phyloP scores from a whole-genome alignment of 2,329 filamentous ascomycete genomes.

The Venturiaceae sp. region DNA sequence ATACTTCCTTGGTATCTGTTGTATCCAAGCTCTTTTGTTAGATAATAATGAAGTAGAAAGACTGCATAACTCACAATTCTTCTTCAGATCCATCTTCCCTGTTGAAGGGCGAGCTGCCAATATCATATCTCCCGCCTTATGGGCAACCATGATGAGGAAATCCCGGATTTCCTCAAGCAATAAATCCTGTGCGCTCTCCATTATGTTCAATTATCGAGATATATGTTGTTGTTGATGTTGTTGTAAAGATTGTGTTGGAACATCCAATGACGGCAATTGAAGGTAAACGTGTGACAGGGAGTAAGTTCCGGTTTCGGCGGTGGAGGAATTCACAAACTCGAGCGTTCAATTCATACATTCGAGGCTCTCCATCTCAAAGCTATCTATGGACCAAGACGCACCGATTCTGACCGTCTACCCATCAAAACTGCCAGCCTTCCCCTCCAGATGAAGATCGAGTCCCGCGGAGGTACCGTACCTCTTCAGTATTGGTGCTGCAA shows the following conservation, averaged over 20 bases:
- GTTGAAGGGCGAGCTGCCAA: slow-evolving; percentile 33
- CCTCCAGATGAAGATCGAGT: too few relatives aligned
- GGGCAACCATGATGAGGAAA: slow-evolving; percentile 35
- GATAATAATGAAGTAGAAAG: background rate
- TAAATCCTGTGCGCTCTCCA: background rate
- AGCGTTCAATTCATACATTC: too few relatives aligned
- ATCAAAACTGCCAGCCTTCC: too few relatives aligned
- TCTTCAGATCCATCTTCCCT: slow-evolving; percentile 32
- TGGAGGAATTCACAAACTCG: too few relatives aligned
- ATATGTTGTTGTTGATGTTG: background rate
- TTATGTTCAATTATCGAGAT: background rate
- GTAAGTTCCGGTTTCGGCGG: too few relatives aligned
- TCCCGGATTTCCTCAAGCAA: slow-evolving; percentile 37
- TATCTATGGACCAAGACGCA: too few relatives aligned
- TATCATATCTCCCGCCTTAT: slow-evolving; percentile 36
- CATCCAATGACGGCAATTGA: too few relatives aligned
- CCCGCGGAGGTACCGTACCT: too few relatives aligned
- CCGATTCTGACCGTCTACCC: too few relatives aligned
- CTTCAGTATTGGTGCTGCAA: too few relatives aligned
- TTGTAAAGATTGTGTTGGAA: background rate
- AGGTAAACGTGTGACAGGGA: too few relatives aligned
- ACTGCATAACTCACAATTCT: slow-evolving; percentile 29
- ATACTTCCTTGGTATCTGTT: background rate
- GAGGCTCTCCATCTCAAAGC: too few relatives aligned
- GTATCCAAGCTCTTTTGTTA: background rate